Base-by-base conservation (phyloP, 2,329 filamentous ascomycete species). In the Dryadomyces sulphureus region DNA sequence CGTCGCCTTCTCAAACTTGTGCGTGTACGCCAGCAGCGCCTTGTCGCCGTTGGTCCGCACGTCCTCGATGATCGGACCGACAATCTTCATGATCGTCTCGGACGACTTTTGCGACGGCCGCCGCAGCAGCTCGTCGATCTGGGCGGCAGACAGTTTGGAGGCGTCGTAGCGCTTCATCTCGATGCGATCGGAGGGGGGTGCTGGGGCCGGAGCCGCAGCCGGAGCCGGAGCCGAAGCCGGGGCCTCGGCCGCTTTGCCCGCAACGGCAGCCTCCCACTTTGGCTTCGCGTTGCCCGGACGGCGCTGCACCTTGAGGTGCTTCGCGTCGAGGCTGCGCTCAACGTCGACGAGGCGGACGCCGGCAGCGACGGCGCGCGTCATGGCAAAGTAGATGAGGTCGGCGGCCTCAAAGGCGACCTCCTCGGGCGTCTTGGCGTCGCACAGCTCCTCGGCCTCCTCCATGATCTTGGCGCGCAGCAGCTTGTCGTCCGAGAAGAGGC, bases 1-100 rank as follows among this genome's bases (percentile, higher is more conserved):
- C 1, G 86, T 94, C 1, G 90, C 92, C 67, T 90, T 94, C 60
- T 98, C 92, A 55, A 98, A 98, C 63, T 93, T 94, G 73, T 95
- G 89, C 1, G 92, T 96, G 63, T 94, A 96, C 43, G 84, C 82
- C 39, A 98, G 73, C 21, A 98, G 72, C 3, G 87, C 89, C 56
- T 82, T 82, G 64, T 98, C 92, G 45, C 92, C 92, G 30, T 84
- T 78, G 38, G 77, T 72, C 47, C 81, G 84, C 46, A 98, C 83
- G 41, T 89, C 84, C 48, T 90, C 79, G 57, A 98, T 87, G 56
- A 98, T 98, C 1, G 92, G 92, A 32, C 77, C 79, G 49, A 94
- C 86, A 45, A 96, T 90, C 52, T 80, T 80, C 67, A 96, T 80
- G 54, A 98, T 95, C 48, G 84, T 78, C 20, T 96, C 90, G n/a